phyloP scores from a whole-genome alignment of 1,139 yeast species.

The Yamadazyma jaroonii region DNA sequence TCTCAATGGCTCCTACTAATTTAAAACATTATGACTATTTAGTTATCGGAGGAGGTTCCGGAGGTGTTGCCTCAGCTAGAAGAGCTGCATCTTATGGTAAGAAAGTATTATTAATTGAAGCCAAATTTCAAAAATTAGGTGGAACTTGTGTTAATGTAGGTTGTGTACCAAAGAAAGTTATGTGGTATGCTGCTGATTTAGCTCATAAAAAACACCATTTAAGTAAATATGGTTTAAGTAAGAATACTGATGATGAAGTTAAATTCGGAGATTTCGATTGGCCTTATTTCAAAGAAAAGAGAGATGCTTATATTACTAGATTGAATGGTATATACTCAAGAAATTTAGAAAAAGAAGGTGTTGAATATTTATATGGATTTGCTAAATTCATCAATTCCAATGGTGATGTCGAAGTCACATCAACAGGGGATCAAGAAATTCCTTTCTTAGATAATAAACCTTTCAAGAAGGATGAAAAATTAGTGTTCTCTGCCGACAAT shows the following conservation, averaged over 20 bases:
- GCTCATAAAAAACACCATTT: constrained; percentile 76
- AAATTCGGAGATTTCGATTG: constrained; percentile 68
- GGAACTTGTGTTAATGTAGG: constrained; percentile 99
- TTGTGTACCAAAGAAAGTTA: constrained; percentile 96
- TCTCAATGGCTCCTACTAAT: constrained; percentile 50
- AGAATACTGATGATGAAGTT: constrained; percentile 47
- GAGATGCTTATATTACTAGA: constrained; percentile 87
- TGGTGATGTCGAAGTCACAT: constrained; percentile 76
- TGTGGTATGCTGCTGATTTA: constrained; percentile 96
- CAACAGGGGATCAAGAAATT: constrained; percentile 41
- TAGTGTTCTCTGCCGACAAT: constrained; percentile 74
- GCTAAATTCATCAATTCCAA: constrained; percentile 64
- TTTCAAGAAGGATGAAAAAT: constrained; percentile 47
- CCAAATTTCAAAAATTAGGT: constrained; percentile 66
- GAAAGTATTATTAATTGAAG: constrained; percentile 78
- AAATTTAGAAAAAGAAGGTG: constrained; percentile 84
- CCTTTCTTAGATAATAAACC: constrained; percentile 25
- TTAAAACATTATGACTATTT: constrained; percentile 75
- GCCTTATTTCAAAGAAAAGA: constrained; percentile 73
- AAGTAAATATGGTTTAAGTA: constrained; percentile 73
- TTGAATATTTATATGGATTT: constrained; percentile 83
- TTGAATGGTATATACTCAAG: constrained; percentile 91
- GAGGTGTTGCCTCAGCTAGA: constrained; percentile 97
- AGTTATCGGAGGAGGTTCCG: constrained; percentile 99
- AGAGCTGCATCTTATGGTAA: constrained; percentile 95